phyloP scores from a whole-genome alignment of 2,329 filamentous ascomycete species.

The Thyridium curvatum region DNA sequence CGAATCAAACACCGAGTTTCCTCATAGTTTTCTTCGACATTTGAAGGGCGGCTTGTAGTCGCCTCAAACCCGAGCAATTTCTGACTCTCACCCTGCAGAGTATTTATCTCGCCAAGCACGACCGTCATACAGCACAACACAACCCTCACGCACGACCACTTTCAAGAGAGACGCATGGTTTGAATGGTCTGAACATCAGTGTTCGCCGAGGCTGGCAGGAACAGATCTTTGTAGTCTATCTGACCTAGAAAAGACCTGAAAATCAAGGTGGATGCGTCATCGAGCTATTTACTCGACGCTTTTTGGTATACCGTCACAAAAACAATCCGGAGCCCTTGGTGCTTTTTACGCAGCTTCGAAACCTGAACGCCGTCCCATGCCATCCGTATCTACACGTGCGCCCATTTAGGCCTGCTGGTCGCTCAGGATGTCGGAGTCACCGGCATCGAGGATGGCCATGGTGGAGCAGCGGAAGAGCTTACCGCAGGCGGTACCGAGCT shows the following conservation, averaged over 20 bases:
- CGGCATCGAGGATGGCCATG: conserved; percentile 94
- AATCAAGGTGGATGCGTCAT: too few species aligned
- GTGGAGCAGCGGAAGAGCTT: conserved; percentile 97
- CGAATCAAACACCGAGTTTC: too few species aligned
- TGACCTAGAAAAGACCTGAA: conserved; percentile 7
- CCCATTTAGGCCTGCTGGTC: conserved; percentile 58
- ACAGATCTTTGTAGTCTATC: conserved; percentile 6
- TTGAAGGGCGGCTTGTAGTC: too few species aligned
- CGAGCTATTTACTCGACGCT: conserved; percentile 2
- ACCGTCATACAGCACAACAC: too few species aligned
- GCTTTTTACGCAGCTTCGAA: conserved; percentile 11
- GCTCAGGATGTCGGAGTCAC: conserved; percentile 95
- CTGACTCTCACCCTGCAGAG: too few species aligned
- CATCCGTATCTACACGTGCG: conserved; percentile 8
- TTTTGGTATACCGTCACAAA: conserved; percentile 14
- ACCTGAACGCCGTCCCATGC: conserved; percentile 37
- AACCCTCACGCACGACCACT: too few species aligned
- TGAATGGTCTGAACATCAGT: too few species aligned
- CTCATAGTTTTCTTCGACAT: too few species aligned
- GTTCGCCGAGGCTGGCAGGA: conserved; percentile 7
- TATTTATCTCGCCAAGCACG: too few species aligned
- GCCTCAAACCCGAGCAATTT: too few species aligned
- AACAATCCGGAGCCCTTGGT: too few species aligned
- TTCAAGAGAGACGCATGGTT: too few species aligned
- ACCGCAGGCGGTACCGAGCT: conserved; percentile 96